Percentiles rank a stretch among this genome's conserved stretches.
Conservation (phyloP, 73 alveolate genomes). For the Uronychia setigera region DNA sequence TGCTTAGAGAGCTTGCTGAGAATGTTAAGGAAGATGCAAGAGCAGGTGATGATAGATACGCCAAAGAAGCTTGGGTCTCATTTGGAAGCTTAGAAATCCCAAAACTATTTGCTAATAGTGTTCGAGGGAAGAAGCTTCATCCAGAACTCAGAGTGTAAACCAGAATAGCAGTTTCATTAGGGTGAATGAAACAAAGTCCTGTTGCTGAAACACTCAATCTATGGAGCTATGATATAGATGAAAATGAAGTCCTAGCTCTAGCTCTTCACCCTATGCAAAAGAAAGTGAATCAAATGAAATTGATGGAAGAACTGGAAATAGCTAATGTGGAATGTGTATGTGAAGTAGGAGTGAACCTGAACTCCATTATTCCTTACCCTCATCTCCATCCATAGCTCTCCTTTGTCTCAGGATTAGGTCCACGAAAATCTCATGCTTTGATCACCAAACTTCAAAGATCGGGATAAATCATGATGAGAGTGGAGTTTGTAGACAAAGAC, state of each 20-base stretch:
- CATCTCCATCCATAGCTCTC: conserved; percentile 75
- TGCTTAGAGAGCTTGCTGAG: background rate
- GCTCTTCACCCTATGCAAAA: conserved; percentile 58
- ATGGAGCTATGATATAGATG: conserved; percentile 60
- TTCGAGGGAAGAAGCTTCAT: conserved; percentile 37
- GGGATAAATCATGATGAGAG: background rate
- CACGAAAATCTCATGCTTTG: conserved; percentile 78
- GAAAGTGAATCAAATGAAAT: conserved; percentile 37
- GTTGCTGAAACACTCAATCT: conserved; percentile 71
- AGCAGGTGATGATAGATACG: background rate
- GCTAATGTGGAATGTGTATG: conserved; percentile 51
- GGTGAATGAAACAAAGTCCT: conserved; percentile 60
- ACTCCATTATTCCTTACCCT: conserved; percentile 64
- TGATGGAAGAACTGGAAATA: conserved; percentile 51
- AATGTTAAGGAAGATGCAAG: background rate
- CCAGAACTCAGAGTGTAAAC: conserved; percentile 9
- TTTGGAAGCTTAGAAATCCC: conserved; percentile 67
- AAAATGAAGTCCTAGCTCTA: conserved; percentile 56
- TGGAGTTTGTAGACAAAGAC: conserved; percentile 11
- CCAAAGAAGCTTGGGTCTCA: conserved; percentile 20
- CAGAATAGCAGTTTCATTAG: conserved; percentile 54
- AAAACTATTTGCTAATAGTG: conserved; percentile 72
- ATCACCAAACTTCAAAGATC: conserved; percentile 13
- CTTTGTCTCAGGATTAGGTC: conserved; percentile 88
- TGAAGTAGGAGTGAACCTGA: conserved; percentile 74